Evolutionary conservation across 768 basidiomycete genomes (phyloP), one percentile per base, ranked within the genome.

Genomic region (Lactarius tabidus): DNA sequence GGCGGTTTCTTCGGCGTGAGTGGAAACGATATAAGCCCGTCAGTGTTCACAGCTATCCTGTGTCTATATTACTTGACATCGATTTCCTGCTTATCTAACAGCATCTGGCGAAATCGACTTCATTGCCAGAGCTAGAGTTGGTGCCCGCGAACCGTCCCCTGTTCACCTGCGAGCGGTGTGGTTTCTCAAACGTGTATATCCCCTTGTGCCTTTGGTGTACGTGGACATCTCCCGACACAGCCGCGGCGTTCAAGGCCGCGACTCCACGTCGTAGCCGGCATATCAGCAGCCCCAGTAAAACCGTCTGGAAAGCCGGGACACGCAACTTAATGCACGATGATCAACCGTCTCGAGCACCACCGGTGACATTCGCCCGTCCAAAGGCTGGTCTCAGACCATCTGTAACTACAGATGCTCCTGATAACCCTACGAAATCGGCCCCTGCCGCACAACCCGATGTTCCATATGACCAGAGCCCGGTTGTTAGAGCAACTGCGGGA

Each of bases 191-290:
- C 38, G 26, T 48, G 1, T 63, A 60, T 43, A 67, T 69, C 43
- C 66, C 68, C 6, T 48, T 69, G 36, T 69, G 68, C 48, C 67
- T 69, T 15, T 69, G 68, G 68, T 69, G 68, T 43, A 52, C 62
- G 14, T 69, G 68, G 68, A 58, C 66, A 41, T 68, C 66, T 51
- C 51, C 59, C 6, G 66, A 63, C 28, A 56, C 61, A 10, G 33
- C 62, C 33, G 26, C 51, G 2, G 59, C 61, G 23, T 69, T 69
- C 55, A 51, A 64, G 39, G 58, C 54, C 15, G 48, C 58, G 36
- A 41, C 55, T 29, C 41, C 59, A 36, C 58, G 55, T 31, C 60
- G 62, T 7, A 36, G 59, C 8, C 61, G 68, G 28, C 36, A 58
- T 41, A 53, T 65, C 36, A 67, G 63, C 41, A 58, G 58, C 12